These are phyloP conservation scores for Delphinella strobiligena DNA, from an alignment of 2,329 filamentous ascomycete genomes.

Conservation along the genomic window DNA sequence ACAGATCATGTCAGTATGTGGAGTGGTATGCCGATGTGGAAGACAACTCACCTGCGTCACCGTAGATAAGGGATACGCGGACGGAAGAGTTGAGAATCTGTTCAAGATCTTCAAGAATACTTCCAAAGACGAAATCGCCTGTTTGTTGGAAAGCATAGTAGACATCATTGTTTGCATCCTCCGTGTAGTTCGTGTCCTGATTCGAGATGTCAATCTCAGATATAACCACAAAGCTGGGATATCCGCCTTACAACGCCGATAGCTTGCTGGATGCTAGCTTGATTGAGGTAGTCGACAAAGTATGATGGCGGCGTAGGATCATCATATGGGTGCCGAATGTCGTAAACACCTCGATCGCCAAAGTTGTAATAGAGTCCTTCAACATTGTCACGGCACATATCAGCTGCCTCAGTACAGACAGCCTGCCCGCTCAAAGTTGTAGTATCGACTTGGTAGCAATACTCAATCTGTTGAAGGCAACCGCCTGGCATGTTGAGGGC, in stretches of 20 bases:
- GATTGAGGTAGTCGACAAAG: slow-evolving; percentile 54
- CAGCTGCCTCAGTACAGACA: slow-evolving; percentile 42
- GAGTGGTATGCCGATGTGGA: too few relatives aligned
- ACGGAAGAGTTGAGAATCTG: slow-evolving; percentile 29
- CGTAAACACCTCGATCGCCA: slow-evolving; percentile 45
- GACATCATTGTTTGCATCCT: slow-evolving; percentile 34
- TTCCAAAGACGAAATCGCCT: slow-evolving; percentile 52
- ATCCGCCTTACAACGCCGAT: slow-evolving; percentile 46
- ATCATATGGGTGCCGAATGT: slow-evolving; percentile 43
- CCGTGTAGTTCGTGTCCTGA: slow-evolving; percentile 47
- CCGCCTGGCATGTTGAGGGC: slow-evolving; percentile 36
- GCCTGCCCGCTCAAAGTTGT: slow-evolving; percentile 22
- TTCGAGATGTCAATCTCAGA: too few relatives aligned
- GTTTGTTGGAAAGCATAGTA: slow-evolving; percentile 39
- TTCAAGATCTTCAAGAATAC: slow-evolving; percentile 35
- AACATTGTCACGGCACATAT: slow-evolving; percentile 46
- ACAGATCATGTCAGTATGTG: too few relatives aligned
- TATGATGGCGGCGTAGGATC: slow-evolving; percentile 50
- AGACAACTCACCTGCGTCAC: too few relatives aligned
- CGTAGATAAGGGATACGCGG: slow-evolving; percentile 26
- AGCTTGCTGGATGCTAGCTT: slow-evolving; percentile 42
- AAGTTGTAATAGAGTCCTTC: slow-evolving; percentile 44
- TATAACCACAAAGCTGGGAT: too few relatives aligned
- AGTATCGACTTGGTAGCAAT: slow-evolving; percentile 37
- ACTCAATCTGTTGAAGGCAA: slow-evolving; percentile 36